Evolutionary conservation across 1,284 basidiomycete genomes (phyloP).

Genomic region (Austroboletus novae-zelandiae): DNA sequence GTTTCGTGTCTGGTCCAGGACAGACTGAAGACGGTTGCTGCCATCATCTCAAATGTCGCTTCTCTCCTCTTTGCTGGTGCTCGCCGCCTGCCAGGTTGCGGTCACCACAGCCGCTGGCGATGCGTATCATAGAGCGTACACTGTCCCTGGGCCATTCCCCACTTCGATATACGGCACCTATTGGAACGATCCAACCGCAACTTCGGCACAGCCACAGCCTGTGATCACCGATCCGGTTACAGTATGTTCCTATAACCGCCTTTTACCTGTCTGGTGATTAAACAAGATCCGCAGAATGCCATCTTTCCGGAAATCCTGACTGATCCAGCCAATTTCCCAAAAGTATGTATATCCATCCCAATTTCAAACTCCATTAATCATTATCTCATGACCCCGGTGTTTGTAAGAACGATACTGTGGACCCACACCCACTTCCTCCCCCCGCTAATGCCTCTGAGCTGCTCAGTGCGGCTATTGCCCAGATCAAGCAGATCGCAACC

Average conservation of each 20-base stretch:
- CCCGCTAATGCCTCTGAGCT: conserved; percentile 41
- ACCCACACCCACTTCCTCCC: conserved; percentile 58
- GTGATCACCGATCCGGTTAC: conserved; percentile 62
- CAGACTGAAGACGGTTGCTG: not conserved
- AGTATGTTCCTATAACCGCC: conserved; percentile 35
- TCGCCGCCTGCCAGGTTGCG: not conserved
- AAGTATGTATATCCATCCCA: conserved; percentile 22
- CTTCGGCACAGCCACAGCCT: conserved; percentile 63
- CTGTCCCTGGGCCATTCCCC: conserved; percentile 57
- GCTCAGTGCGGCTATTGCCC: conserved; percentile 45
- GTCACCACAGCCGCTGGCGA: not conserved
- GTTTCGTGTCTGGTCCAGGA: not conserved
- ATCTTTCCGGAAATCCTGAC: conserved; percentile 55
- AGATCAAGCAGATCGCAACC: conserved; percentile 48
- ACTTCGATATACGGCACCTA: conserved; percentile 57
- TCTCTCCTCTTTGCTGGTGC: not conserved
- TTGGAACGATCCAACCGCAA: conserved; percentile 68
- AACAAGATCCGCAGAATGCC: conserved; percentile 39
- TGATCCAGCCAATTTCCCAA: conserved; percentile 52
- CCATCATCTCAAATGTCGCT: not conserved
- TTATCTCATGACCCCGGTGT: too few species aligned
- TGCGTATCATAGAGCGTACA: conserved; percentile 38
- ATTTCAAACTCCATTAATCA: not conserved
- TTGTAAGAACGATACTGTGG: conserved; percentile 47
- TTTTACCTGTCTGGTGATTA: not conserved